A percentile compares a stretch with the other conserved stretches of the same genome.
Conservation (phyloP, 2,329 filamentous ascomycete species). For the Graphilbum fragrans region DNA sequence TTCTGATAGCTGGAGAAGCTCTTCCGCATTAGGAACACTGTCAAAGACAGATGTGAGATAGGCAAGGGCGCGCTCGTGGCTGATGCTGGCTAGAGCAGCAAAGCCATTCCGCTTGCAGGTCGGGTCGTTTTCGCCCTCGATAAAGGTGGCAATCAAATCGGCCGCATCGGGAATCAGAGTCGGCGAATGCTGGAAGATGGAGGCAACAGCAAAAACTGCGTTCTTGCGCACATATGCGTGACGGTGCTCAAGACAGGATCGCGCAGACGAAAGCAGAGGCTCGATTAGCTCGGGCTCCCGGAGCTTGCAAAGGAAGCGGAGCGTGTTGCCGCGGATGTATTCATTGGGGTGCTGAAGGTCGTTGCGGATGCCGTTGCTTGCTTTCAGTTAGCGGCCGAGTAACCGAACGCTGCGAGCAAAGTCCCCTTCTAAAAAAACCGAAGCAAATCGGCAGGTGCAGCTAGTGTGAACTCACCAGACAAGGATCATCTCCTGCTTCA, state of each 20-base stretch:
- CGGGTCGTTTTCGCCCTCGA: constrained; percentile 80
- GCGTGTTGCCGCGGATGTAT: constrained; percentile 95
- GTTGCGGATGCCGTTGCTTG: constrained; percentile 92
- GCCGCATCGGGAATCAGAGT: constrained; percentile 89
- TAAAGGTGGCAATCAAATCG: constrained; percentile 80
- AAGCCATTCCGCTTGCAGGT: constrained; percentile 99
- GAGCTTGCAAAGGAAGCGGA: constrained; percentile 94
- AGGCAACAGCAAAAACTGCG: constrained; percentile 86
- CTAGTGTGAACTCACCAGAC: constrained; percentile 70
- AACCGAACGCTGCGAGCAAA: background rate
- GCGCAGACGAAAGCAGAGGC: constrained; percentile 82
- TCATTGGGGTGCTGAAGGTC: constrained; percentile 96
- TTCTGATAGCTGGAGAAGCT: constrained; percentile 84
- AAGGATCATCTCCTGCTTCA: constrained; percentile 99
- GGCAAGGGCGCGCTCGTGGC: constrained; percentile 80
- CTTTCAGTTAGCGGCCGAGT: constrained; percentile 13
- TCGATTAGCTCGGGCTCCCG: constrained; percentile 93
- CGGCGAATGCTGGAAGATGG: constrained; percentile 84
- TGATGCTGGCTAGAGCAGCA: constrained; percentile 78
- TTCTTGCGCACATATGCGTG: constrained; percentile 98
- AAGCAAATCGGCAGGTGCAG: constrained; percentile 3
- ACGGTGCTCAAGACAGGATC: constrained; percentile 86
- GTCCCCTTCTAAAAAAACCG: constrained; percentile 20
- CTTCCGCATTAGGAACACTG: constrained; percentile 85
- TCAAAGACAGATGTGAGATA: constrained; percentile 88